A percentile compares a stretch with the other conserved stretches of the same genome.
These are phyloP conservation scores for Paramyrothecium roridum DNA, from an alignment of 2,329 filamentous ascomycete species.

Conservation along the genomic window DNA sequence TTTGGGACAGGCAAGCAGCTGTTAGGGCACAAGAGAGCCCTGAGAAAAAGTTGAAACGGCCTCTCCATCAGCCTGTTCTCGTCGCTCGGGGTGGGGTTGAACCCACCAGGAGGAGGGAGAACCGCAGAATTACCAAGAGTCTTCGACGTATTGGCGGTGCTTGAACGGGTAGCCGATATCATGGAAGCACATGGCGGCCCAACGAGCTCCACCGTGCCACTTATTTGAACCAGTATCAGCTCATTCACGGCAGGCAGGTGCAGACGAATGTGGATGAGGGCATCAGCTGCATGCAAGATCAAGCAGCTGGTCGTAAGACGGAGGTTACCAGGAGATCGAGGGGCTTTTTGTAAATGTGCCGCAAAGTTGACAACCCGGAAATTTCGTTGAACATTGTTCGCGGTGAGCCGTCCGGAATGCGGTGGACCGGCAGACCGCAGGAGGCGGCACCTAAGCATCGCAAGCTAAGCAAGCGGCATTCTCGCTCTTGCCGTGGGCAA, in stretches of 20 bases:
- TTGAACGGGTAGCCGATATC: slow-evolving; percentile 6
- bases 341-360: too few species aligned
- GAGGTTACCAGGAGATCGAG: too few species aligned
- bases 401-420: too few species aligned
- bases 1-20: slow-evolving; percentile 54
- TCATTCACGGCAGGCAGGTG: neutral
- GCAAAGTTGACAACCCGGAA: too few species aligned
- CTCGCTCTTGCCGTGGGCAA: too few species aligned
- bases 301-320: neutral
- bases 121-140: slow-evolving; percentile 21
- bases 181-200: neutral
- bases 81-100: slow-evolving; percentile 28
- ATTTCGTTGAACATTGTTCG: too few species aligned
- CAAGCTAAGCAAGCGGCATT: too few species aligned
- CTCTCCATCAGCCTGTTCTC: slow-evolving; percentile 53
- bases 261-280: neutral
- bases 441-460: too few species aligned
- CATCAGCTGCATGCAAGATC: neutral
- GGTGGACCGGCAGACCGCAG: too few species aligned
- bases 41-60: slow-evolving; percentile 51
- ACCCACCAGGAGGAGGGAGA: slow-evolving; percentile 16
- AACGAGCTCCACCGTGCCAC: neutral
- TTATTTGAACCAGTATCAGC: neutral
- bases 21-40: slow-evolving; percentile 42
- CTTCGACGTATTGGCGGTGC: slow-evolving; percentile 17